A percentile compares a stretch with the other conserved stretches of the same genome.
Conservation (phyloP, 768 basidiomycete species). For the Auricularia heimuer region DNA sequence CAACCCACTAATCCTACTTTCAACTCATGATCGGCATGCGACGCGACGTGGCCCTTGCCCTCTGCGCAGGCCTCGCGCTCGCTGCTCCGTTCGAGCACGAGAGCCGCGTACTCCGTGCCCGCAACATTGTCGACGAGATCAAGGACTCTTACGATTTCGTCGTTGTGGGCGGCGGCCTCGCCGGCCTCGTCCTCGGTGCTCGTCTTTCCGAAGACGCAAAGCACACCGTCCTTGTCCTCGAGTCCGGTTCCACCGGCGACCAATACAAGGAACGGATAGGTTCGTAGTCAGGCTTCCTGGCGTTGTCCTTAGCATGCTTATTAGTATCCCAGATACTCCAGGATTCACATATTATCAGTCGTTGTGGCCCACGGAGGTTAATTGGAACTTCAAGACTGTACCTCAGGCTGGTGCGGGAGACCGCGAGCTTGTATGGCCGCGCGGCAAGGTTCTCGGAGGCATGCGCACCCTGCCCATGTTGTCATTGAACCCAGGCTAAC, state of each 20-base stretch:
- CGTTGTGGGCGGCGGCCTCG: conserved; percentile 39
- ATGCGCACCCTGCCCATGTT: not conserved
- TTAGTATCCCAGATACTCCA: conserved; percentile 33
- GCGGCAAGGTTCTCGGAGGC: conserved; percentile 62
- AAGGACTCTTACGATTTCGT: conserved; percentile 45
- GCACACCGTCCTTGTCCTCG: conserved; percentile 31
- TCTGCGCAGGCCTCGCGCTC: no score
- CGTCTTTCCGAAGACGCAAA: conserved; percentile 32
- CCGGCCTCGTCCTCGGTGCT: conserved; percentile 33
- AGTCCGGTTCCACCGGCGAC: conserved; percentile 29
- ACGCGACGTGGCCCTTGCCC: no score
- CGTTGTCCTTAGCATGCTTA: not conserved
- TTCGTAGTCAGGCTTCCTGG: not conserved
- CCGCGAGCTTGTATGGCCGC: conserved; percentile 43
- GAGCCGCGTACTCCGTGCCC: conserved; percentile 10
- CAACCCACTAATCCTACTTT: no score
- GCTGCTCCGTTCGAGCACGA: no score
- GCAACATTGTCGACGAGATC: conserved; percentile 33
- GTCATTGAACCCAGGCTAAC: not conserved
- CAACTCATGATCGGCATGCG: no score
- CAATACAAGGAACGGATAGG: conserved; percentile 22
- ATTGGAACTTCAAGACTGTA: conserved; percentile 47
- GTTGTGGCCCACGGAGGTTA: conserved; percentile 36
- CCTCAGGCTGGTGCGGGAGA: conserved; percentile 36
- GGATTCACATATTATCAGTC: conserved; percentile 43